Base-by-base conservation (phyloP, 257 asterid genomes). In the Penstemon eatonii region DNA sequence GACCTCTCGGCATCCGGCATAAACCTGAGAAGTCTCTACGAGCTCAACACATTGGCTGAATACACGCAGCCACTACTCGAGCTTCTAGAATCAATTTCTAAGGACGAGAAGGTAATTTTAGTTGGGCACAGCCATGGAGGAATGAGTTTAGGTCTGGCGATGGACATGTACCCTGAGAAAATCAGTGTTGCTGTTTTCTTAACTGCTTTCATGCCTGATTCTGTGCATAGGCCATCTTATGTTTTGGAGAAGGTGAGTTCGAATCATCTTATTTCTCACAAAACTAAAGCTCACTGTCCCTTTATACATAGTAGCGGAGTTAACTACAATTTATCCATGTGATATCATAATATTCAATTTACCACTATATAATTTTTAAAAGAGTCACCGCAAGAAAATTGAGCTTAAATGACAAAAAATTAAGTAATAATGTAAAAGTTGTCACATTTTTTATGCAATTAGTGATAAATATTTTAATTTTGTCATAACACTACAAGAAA, bases 81-180 rank as follows among this genome's bases (percentile, higher is more conserved):
- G 12, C 4, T 82, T 70, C 45, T 87, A 86, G 84, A 64, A 2
- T 45, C 75, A 0, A 56, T 84, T 68, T 76, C 82, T 44, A 39
- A 56, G 15, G 50, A 38, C 37, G 82, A 84, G 65, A 82, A 82
- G 72, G 90, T 84, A 61, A 71, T 84, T 40, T 66, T 87, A 47
- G 89, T 87, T 18, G 90, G 90, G 3, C 94, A 87, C 66, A 82
- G 90, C 37, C 77, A 81, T 1, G 94, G 94, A 1, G 94, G 94
- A 7, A 0, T 84, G 53, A 79, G 53, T 51, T 18, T 84, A 25
- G 71, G 67, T 13, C 60, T 80, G 54, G 86, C 84, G 3, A 78
- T 82, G 77, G 89, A 87, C 2, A 64, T 45, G 70, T 84, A 56
- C 67, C 82, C 87, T 7, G 41, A 76, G 5, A 87, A 84, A 74